Percentiles rank a stretch among this genome's conserved stretches.
phyloP scores from a whole-genome alignment of 2,329 filamentous ascomycete species.

The Teratosphaeria destructans region DNA sequence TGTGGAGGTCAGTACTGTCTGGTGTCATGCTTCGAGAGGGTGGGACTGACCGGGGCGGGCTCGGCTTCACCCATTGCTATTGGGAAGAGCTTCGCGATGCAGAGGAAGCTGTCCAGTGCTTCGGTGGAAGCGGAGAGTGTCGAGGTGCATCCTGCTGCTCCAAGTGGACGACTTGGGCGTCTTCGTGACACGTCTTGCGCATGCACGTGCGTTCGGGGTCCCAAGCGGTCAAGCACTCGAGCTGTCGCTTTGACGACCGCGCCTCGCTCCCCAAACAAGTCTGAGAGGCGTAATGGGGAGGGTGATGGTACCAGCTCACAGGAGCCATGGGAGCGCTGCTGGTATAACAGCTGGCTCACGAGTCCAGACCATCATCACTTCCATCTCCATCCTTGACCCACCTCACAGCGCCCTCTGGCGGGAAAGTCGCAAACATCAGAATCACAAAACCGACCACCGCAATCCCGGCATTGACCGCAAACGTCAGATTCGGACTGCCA shows the following conservation, averaged over 20 bases:
- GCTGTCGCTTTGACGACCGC: background rate
- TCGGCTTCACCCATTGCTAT: background rate
- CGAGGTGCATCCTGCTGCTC: background rate
- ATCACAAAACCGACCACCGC: slow-evolving; percentile 43
- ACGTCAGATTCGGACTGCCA: slow-evolving; percentile 52
- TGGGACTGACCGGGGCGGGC: background rate
- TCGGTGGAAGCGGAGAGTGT: background rate
- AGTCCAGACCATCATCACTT: background rate
- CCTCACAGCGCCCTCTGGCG: slow-evolving; percentile 27
- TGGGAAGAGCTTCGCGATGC: background rate
- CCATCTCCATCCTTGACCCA: slow-evolving; percentile 7
- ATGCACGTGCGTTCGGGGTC: background rate
- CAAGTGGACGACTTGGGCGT: background rate
- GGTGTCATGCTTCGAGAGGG: no score
- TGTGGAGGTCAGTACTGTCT: background rate
- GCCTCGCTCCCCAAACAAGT: no score
- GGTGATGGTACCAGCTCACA: no score
- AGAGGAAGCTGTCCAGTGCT: background rate
- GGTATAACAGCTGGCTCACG: background rate
- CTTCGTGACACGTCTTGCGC: background rate
- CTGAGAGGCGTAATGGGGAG: no score
- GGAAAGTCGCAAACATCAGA: slow-evolving; percentile 36
- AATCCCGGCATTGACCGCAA: slow-evolving; percentile 55
- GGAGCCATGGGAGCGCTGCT: background rate
- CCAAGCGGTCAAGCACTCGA: background rate